These are phyloP conservation scores for Magnusiomyces ingens DNA, from an alignment of 1,139 yeast species.

Conservation along the genomic window DNA sequence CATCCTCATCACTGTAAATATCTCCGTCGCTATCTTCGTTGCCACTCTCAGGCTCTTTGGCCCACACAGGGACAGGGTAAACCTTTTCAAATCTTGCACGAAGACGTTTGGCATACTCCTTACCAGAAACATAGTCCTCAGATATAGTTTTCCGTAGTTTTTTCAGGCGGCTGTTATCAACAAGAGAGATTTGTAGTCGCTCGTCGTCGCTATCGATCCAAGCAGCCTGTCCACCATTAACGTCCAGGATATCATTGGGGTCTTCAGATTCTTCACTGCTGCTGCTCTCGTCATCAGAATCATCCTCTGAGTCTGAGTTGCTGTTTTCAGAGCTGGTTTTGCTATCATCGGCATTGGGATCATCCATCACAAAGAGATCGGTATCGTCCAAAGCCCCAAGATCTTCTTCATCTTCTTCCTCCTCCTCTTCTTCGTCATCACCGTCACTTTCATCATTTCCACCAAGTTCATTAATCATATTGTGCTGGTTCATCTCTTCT, in stretches of 20 bases:
- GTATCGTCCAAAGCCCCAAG: slow-evolving; percentile 32
- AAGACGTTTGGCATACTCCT: slow-evolving; percentile 61
- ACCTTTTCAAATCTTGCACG: slow-evolving; percentile 81
- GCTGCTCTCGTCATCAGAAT: slow-evolving; percentile 29
- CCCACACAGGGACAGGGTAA: slow-evolving; percentile 89
- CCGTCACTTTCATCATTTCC: slow-evolving; percentile 28
- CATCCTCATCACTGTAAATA: slow-evolving; percentile 35
- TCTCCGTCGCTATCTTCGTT: slow-evolving; percentile 29
- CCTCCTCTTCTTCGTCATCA: slow-evolving; percentile 29
- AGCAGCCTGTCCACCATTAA: slow-evolving; percentile 44
- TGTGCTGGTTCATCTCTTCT: slow-evolving; percentile 42
- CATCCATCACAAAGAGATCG: slow-evolving; percentile 32
- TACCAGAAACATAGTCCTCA: slow-evolving; percentile 58
- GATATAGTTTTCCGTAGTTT: slow-evolving; percentile 62
- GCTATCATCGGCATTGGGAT: slow-evolving; percentile 27
- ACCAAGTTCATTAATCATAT: slow-evolving; percentile 37
- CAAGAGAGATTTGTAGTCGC: slow-evolving; percentile 52
- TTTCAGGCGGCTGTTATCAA: slow-evolving; percentile 52
- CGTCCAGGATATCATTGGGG: slow-evolving; percentile 29
- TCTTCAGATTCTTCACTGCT: slow-evolving; percentile 32
- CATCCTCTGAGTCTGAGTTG: slow-evolving; percentile 26
- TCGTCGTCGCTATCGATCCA: slow-evolving; percentile 97
- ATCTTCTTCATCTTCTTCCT: slow-evolving; percentile 21
- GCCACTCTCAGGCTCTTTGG: slow-evolving; percentile 31
- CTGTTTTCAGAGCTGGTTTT: slow-evolving; percentile 27